These are phyloP conservation scores for Dioszegia crocea DNA, from an alignment of 768 basidiomycete genomes.

Conservation along the genomic window DNA sequence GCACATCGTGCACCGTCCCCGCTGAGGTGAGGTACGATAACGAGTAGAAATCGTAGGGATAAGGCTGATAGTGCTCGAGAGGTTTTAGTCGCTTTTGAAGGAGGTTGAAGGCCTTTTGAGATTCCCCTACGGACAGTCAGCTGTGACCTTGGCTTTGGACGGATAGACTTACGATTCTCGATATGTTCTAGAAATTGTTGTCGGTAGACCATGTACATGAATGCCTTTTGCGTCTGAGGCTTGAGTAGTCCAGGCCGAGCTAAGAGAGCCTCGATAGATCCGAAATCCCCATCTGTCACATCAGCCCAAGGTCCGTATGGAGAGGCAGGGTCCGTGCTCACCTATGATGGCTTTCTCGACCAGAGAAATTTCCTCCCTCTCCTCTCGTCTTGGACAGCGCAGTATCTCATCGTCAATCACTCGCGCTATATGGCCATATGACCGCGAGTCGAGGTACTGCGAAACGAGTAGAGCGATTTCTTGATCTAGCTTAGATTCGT, in stretches of 20 bases:
- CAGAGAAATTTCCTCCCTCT: conserved; percentile 24
- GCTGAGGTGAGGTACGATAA: conserved; percentile 48
- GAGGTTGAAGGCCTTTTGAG: conserved; percentile 47
- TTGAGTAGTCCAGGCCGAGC: conserved; percentile 29
- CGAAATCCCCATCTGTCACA: conserved; percentile 42
- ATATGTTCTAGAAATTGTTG: conserved; percentile 49
- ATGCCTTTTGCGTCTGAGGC: conserved; percentile 41
- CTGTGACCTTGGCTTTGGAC: neutral
- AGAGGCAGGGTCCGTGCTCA: too few species aligned
- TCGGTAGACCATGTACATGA: conserved; percentile 44
- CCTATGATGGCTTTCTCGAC: conserved; percentile 41
- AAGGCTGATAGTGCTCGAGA: conserved; percentile 48
- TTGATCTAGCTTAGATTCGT: conserved; percentile 14
- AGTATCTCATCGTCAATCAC: conserved; percentile 35
- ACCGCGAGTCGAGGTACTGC: conserved; percentile 35
- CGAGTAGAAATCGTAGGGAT: conserved; percentile 47
- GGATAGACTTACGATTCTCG: conserved; percentile 34
- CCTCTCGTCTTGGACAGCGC: conserved; percentile 7
- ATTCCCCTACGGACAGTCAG: conserved; percentile 23
- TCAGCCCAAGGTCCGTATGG: neutral
- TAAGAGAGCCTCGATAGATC: conserved; percentile 34
- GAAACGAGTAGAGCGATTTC: conserved; percentile 39
- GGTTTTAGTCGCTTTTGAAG: conserved; percentile 48
- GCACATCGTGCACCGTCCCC: conserved; percentile 45
- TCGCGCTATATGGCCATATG: conserved; percentile 10